phyloP scores from a whole-genome alignment of 306 rosid genomes.

The Canavalia ensiformis region DNA sequence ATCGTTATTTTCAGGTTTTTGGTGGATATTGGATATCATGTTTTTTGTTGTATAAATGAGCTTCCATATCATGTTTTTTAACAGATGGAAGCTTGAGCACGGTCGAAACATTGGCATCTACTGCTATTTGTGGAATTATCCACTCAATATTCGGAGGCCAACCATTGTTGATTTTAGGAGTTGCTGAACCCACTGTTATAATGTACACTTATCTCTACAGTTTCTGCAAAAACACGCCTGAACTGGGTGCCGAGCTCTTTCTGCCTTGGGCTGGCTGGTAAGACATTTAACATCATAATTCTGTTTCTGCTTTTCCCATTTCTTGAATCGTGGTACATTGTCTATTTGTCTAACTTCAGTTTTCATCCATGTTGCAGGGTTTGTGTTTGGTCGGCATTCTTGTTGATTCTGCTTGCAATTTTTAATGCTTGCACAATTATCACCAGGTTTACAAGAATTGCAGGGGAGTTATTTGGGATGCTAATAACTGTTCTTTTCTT shows the following conservation, averaged over 20 bases:
- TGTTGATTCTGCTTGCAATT: slow-evolving; percentile 77
- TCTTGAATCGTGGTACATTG: not conserved
- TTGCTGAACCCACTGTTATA: slow-evolving; percentile 96
- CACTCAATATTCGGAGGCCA: slow-evolving; percentile 95
- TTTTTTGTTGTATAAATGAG: slow-evolving; percentile 7
- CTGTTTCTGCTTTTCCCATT: slow-evolving; percentile 4
- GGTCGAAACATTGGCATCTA: slow-evolving; percentile 90
- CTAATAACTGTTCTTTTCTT: slow-evolving; percentile 84
- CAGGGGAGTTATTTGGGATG: slow-evolving; percentile 91
- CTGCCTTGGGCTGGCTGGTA: slow-evolving; percentile 90
- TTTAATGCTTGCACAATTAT: slow-evolving; percentile 79
- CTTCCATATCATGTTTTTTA: slow-evolving; percentile 2
- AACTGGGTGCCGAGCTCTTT: slow-evolving; percentile 70
- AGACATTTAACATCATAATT: slow-evolving; percentile 11
- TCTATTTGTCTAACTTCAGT: slow-evolving; percentile 16
- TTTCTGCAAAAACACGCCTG: slow-evolving; percentile 65
- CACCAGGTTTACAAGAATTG: slow-evolving; percentile 84
- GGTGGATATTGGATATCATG: not conserved
- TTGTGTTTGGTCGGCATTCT: slow-evolving; percentile 82
- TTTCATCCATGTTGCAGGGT: slow-evolving; percentile 70
- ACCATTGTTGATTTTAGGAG: slow-evolving; percentile 92
- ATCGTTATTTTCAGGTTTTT: slow-evolving; percentile 8
- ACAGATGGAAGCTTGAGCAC: slow-evolving; percentile 90
- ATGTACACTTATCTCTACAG: slow-evolving; percentile 81
- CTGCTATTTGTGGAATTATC: slow-evolving; percentile 88